Percentiles rank a stretch among this genome's conserved stretches.
These are phyloP conservation scores for Huiozyma sinensis DNA, from an alignment of 805 yeast genomes.

Conservation along the genomic window DNA sequence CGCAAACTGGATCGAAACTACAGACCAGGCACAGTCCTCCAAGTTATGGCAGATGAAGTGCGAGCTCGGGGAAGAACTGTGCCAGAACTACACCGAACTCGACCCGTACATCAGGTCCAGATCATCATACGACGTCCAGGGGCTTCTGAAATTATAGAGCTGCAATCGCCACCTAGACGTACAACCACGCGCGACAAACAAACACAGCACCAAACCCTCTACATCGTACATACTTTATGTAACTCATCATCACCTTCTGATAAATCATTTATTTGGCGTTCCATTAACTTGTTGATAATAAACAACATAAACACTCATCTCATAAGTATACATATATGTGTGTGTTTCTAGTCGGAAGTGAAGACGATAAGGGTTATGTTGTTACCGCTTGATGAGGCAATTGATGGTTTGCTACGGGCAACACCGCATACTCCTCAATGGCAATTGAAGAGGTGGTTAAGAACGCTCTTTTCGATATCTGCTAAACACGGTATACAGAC, in stretches of 20 bases:
- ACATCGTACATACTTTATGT: background rate
- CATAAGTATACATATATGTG: too few relatives aligned
- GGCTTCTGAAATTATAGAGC: slow-evolving; percentile 29
- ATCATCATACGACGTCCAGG: slow-evolving; percentile 68
- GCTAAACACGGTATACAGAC: slow-evolving; percentile 15
- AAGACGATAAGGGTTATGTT: too few relatives aligned
- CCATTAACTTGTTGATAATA: too few relatives aligned
- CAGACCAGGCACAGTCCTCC: slow-evolving; percentile 40
- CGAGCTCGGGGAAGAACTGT: slow-evolving; percentile 39
- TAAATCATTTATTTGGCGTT: too few relatives aligned
- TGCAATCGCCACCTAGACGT: background rate
- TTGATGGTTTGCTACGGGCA: slow-evolving; percentile 2
- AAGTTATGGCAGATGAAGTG: slow-evolving; percentile 44
- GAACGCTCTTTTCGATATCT: slow-evolving; percentile 6
- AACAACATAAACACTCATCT: too few relatives aligned
- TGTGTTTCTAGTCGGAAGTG: too few relatives aligned
- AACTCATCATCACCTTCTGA: too few relatives aligned
- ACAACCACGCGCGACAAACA: background rate
- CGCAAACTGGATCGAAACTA: slow-evolving; percentile 52
- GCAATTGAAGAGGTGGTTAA: slow-evolving; percentile 4
- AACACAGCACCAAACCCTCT: background rate
- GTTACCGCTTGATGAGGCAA: slow-evolving; percentile 1
- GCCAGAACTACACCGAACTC: slow-evolving; percentile 51
- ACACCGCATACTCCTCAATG: slow-evolving; percentile 3
- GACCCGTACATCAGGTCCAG: slow-evolving; percentile 81